phyloP scores from a whole-genome alignment of 2,329 filamentous ascomycete species.

The Aspergillus flavus region DNA sequence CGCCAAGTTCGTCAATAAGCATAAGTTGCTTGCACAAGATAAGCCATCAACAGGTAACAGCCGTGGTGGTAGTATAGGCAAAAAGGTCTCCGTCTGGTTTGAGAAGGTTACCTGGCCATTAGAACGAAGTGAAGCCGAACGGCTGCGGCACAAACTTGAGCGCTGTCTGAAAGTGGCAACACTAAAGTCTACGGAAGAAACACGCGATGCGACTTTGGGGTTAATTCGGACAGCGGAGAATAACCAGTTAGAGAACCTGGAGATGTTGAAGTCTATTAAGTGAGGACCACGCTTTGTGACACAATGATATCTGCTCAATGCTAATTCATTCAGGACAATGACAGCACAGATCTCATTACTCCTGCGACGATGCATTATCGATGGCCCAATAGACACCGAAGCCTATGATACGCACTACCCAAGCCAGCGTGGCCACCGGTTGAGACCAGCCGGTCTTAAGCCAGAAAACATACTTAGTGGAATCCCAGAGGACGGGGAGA shows the following conservation, averaged over 20 bases:
- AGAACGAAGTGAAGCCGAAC: neutral
- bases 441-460: neutral
- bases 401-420: neutral
- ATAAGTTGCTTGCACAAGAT: neutral
- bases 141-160: neutral
- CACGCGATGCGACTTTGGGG: neutral
- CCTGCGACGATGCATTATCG: neutral
- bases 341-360: neutral
- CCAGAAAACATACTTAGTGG: neutral
- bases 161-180: neutral
- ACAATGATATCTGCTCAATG: neutral
- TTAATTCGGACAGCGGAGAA: neutral
- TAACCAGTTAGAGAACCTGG: neutral
- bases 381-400: neutral
- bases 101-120: neutral
- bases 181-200: neutral
- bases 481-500: neutral
- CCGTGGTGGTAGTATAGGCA: neutral
- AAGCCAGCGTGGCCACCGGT: neutral
- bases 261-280: neutral
- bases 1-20: neutral
- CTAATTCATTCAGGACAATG: neutral
- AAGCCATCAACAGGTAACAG: neutral
- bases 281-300: neutral
- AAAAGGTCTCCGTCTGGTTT: neutral